Base-by-base conservation (phyloP, 2,329 filamentous ascomycete genomes). In the Alternaria novae-zelandiae region DNA sequence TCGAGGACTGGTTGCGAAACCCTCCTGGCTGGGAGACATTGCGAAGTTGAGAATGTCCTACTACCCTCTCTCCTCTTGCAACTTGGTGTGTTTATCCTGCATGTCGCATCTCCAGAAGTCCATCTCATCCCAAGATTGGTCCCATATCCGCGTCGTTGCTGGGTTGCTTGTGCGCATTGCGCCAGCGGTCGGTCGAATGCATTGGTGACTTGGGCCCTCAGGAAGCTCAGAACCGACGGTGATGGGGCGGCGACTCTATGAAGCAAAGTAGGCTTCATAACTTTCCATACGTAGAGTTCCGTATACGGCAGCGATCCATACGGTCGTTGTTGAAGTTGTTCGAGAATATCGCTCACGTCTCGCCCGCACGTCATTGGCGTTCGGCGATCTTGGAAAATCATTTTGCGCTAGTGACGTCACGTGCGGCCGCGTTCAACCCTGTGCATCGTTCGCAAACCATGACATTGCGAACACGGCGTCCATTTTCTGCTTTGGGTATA, bases 181-280 rank as follows among this genome's bases (percentile, higher is more conserved):
- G 67, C 64, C 20, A 69, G 64, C 21, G 72, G 68, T 61, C 65
- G 63, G 17, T 75, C 72, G 61, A 79, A 77, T 11, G 73, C 71
- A 73, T 71, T 62, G 36, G 67, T 63, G 46, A 76, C 72, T 64
- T 80, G 78, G 25, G 73, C 68, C 61, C 77, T 67, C 47, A 81
- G 71, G 67, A 80, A 81, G 71, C 70, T 77, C 67, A 81, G 64
- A 20, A 80, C 78, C 51, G 72, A 72, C 9, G 78, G 72, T 66
- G 78, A 81, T 46, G 79, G 79, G 57, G 73, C 72, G 51, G 72
- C 67, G 57, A 74, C 64, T 65, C 66, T 71, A 64, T 67, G 73
- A 66, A 79, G 73, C 68, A 73, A 69, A 56, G 70, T 70, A 60
- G 73, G 70, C 72, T 75, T 77, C 78, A 80, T 80, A 71, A 74